phyloP scores from a whole-genome alignment of 2,329 filamentous ascomycete species.

The Talaromyces sp. region DNA sequence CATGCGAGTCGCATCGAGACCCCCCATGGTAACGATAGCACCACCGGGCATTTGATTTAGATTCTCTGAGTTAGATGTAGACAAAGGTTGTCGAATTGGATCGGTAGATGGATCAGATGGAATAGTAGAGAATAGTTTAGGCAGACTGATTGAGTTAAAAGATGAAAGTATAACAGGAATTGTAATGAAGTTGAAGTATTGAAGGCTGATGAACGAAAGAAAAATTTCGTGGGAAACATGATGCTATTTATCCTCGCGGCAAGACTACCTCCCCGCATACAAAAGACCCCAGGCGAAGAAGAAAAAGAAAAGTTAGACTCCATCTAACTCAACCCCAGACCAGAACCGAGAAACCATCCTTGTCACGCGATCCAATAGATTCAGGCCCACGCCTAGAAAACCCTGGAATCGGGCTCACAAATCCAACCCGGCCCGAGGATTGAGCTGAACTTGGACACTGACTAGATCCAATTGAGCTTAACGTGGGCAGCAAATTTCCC shows the following conservation, averaged over 20 bases:
- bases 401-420: background rate
- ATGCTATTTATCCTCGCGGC: slow-evolving; percentile 1
- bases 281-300: background rate
- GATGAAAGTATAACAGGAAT: background rate
- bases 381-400: background rate
- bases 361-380: background rate
- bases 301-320: background rate
- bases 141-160: background rate
- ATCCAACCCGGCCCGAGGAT: slow-evolving; percentile 6
- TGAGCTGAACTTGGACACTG: slow-evolving; percentile 2
- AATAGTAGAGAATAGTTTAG: background rate
- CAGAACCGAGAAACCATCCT: background rate
- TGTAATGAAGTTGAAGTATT: no score
- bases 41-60: slow-evolving; percentile 29
- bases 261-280: background rate
- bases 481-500: slow-evolving; percentile 10
- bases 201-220: slow-evolving; percentile 1
- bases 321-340: slow-evolving; percentile 5
- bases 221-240: slow-evolving; percentile 3
- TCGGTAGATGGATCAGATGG: background rate
- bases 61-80: background rate
- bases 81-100: background rate
- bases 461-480: slow-evolving; percentile 16
- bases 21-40: slow-evolving; percentile 33
- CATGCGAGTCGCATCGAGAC: slow-evolving; percentile 57